These are phyloP conservation scores for Lepidium campestre DNA, from an alignment of 441 rosid genomes.

Conservation along the genomic window DNA sequence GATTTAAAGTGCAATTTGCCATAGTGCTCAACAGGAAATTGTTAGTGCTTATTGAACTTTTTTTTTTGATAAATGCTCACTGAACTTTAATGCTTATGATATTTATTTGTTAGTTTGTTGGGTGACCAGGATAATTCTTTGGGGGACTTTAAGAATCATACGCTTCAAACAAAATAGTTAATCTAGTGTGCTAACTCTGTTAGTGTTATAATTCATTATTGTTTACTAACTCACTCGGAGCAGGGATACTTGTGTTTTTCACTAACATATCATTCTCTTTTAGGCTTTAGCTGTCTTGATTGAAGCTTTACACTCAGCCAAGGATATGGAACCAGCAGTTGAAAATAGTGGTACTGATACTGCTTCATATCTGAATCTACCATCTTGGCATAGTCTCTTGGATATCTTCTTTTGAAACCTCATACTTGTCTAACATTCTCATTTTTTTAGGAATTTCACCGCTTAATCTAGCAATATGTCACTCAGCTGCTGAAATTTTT, in stretches of 20 bases:
- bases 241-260: neutral
- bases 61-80: too few species aligned
- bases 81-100: neutral
- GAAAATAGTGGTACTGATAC: conserved; percentile 51
- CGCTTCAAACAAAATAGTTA: neutral
- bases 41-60: too few species aligned
- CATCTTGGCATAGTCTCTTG: conserved; percentile 19
- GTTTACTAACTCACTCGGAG: neutral
- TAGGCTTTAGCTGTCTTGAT: conserved; percentile 77
- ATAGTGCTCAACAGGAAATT: neutral
- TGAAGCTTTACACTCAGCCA: conserved; percentile 80
- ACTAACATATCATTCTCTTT: conserved; percentile 15
- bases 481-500: conserved; percentile 95
- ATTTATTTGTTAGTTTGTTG: conserved; percentile 8
- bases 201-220: neutral
- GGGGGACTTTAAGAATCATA: neutral
- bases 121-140: neutral
- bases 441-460: conserved; percentile 79
- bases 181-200: neutral
- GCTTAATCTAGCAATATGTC: conserved; percentile 86
- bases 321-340: conserved; percentile 66
- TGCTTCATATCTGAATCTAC: conserved; percentile 20
- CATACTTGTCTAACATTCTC: conserved; percentile 30
- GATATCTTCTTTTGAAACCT: conserved; percentile 15
- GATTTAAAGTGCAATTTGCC: neutral